Conservation (phyloP, 164 flowering plant genomes). For the Akebia trifoliata region DNA sequence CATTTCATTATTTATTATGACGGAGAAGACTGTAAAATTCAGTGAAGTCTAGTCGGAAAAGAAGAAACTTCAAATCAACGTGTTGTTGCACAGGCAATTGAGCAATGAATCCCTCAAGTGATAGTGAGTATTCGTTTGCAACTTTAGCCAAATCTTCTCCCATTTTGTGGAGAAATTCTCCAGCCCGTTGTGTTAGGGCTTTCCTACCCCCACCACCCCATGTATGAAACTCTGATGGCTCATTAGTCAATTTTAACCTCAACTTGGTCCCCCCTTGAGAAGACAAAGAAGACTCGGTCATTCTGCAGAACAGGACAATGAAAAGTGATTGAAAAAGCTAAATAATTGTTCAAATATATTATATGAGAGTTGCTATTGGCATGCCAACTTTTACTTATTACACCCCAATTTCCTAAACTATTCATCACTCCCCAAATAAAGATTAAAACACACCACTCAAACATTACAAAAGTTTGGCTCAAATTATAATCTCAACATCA, state of each 20-base stretch:
- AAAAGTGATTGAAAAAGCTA: slow-evolving; percentile 1
- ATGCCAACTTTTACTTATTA: too few species aligned
- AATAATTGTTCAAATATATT: background rate
- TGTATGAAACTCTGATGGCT: slow-evolving; percentile 42
- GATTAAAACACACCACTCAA: too few species aligned
- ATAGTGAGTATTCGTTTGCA: slow-evolving; percentile 65
- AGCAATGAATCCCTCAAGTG: slow-evolving; percentile 75
- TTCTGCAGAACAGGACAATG: slow-evolving; percentile 12
- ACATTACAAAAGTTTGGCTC: too few species aligned
- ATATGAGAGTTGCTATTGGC: background rate
- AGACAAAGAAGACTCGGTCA: slow-evolving; percentile 32
- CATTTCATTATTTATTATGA: slow-evolving; percentile 21
- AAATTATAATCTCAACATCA: too few species aligned
- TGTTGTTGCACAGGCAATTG: slow-evolving; percentile 92
- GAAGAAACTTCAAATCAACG: slow-evolving; percentile 86
- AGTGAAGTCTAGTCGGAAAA: slow-evolving; percentile 91
- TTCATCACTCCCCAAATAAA: too few species aligned
- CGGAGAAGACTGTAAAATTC: slow-evolving; percentile 72
- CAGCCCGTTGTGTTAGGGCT: slow-evolving; percentile 71
- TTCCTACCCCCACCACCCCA: slow-evolving; percentile 82
- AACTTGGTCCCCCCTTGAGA: slow-evolving; percentile 42
- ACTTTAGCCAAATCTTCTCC: slow-evolving; percentile 62
- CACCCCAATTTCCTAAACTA: too few species aligned
- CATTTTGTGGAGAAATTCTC: slow-evolving; percentile 68
- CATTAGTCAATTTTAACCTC: slow-evolving; percentile 25